phyloP scores from a whole-genome alignment of 768 basidiomycete species.

The Boletus rubropictus region DNA sequence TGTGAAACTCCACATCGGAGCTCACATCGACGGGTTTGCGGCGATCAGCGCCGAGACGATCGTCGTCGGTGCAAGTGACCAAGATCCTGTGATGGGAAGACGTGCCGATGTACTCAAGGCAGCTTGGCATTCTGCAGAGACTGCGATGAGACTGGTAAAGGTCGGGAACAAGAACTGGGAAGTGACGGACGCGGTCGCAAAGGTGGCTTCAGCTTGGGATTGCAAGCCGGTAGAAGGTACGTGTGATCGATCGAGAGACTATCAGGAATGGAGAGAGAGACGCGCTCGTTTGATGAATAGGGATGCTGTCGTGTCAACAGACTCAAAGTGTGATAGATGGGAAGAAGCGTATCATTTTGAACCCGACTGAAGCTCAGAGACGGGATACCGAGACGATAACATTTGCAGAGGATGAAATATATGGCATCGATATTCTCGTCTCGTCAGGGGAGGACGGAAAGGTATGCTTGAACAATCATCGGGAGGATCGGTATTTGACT shows the following conservation, averaged over 20 bases:
- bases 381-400: slow-evolving; percentile 78
- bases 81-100: slow-evolving; percentile 74
- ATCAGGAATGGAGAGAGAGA: neutral
- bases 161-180: slow-evolving; percentile 94
- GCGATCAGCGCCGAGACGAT: slow-evolving; percentile 91
- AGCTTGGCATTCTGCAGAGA: slow-evolving; percentile 88
- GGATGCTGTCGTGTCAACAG: slow-evolving; percentile 94
- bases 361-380: slow-evolving; percentile 80
- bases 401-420: slow-evolving; percentile 92
- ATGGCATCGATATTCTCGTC: slow-evolving; percentile 88
- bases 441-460: slow-evolving; percentile 89
- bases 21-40: slow-evolving; percentile 97
- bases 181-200: slow-evolving; percentile 80
- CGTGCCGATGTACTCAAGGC: slow-evolving; percentile 91
- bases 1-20: slow-evolving; percentile 93
- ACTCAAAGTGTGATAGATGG: slow-evolving; percentile 93
- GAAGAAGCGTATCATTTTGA: slow-evolving; percentile 91
- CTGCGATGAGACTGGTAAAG: slow-evolving; percentile 86
- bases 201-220: slow-evolving; percentile 64
- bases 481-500: neutral
- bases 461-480: slow-evolving; percentile 37
- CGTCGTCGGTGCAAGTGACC: slow-evolving; percentile 72
- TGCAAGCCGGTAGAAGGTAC: slow-evolving; percentile 94
- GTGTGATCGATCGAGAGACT: slow-evolving; percentile 14
- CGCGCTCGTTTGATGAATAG: slow-evolving; percentile 32